A percentile compares a stretch with the other conserved stretches of the same genome.
Conservation (phyloP, 257 asterid species). For the Ehretia macrophylla region DNA sequence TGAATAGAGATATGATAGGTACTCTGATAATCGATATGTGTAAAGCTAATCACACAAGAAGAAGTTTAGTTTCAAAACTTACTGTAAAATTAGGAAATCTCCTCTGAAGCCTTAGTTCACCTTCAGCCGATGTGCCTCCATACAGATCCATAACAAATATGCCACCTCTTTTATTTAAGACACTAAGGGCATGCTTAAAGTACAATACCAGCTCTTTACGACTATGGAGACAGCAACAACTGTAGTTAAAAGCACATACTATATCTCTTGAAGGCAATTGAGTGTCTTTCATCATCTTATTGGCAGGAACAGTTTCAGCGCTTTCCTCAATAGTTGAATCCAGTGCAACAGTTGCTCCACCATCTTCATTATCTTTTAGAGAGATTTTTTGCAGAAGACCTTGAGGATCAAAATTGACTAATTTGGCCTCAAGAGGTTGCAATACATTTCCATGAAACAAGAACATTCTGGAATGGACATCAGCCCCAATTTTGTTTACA, state of each 20-base stretch:
- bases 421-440: slow-evolving; percentile 66
- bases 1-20: no score
- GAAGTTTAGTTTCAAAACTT: slow-evolving; percentile 3
- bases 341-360: slow-evolving; percentile 11
- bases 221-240: slow-evolving; percentile 92
- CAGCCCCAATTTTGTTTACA: slow-evolving; percentile 69
- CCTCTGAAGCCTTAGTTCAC: slow-evolving; percentile 81
- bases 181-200: slow-evolving; percentile 60
- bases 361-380: slow-evolving; percentile 32
- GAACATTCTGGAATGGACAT: slow-evolving; percentile 56
- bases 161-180: slow-evolving; percentile 70
- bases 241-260: slow-evolving; percentile 95
- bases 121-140: slow-evolving; percentile 94
- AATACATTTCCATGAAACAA: slow-evolving; percentile 88
- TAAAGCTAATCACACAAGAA: no score
- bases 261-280: slow-evolving; percentile 75
- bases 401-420: slow-evolving; percentile 42
- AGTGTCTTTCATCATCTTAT: slow-evolving; percentile 45
- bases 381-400: slow-evolving; percentile 31
- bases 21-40: no score
- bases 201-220: slow-evolving; percentile 76
- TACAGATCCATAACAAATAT: slow-evolving; percentile 91
- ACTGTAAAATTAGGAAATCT: slow-evolving; percentile 86
- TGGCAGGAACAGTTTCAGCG: slow-evolving; percentile 11
- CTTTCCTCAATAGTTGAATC: slow-evolving; percentile 19